phyloP scores from a whole-genome alignment of 176 grass and related monocot species.

The bread wheat (Triticum aestivum) region DNA sequence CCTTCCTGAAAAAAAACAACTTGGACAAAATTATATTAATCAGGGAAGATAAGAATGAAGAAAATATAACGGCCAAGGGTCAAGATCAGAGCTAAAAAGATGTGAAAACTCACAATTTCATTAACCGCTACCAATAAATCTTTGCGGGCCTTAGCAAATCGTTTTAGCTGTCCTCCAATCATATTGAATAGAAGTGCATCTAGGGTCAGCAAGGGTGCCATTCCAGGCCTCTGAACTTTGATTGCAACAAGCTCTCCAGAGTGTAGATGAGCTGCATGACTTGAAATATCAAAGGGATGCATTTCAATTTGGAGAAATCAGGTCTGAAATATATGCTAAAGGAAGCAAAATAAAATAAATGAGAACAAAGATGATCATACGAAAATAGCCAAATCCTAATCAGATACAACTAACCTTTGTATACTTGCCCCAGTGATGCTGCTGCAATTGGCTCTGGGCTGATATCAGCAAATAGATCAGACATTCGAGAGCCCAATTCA shows the following conservation, averaged over 20 bases:
- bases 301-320: constrained; percentile 65
- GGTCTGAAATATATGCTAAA: constrained; percentile 35
- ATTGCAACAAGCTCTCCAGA: constrained; percentile 93
- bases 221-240: constrained; percentile 98
- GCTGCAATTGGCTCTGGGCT: constrained; percentile 78
- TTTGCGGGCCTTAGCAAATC: constrained; percentile 96
- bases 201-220: constrained; percentile 75
- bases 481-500: constrained; percentile 72
- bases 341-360: constrained; percentile 36
- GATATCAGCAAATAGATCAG: constrained; percentile 85
- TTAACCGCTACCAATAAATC: constrained; percentile 94
- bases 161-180: constrained; percentile 95
- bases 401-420: constrained; percentile 74
- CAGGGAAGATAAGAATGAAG: neutral
- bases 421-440: constrained; percentile 96
- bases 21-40: neutral
- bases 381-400: constrained; percentile 8
- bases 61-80: neutral
- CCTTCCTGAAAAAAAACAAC: neutral
- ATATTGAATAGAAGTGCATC: constrained; percentile 95
- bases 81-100: neutral
- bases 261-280: constrained; percentile 96
- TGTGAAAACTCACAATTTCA: constrained; percentile 71
- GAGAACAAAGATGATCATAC: neutral
- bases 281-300: constrained; percentile 97